Evolutionary conservation across 2,329 filamentous ascomycete genomes (phyloP), one percentile per base, ranked within the genome.

Genomic region (Thielaviopsis ethacetica): DNA sequence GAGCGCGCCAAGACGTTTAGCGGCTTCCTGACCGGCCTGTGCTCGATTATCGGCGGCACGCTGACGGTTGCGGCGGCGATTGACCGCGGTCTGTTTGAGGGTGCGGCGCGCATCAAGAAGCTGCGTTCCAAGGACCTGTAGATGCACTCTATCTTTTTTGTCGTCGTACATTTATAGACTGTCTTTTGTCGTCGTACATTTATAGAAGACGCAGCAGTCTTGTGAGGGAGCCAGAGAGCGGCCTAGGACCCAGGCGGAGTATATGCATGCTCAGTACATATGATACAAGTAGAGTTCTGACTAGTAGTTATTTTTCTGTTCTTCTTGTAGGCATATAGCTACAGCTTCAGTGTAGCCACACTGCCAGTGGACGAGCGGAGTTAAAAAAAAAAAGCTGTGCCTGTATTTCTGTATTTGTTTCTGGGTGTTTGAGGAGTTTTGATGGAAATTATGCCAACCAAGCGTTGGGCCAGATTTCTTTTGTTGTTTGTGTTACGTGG

Each of bases 51-150:
- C 56, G 93, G 93, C 62, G 93, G 93, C 65, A 98, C 93, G 0
- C 73, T 98, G 64, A 98, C 93, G 0, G 93, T 98, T 19, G 93
- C 93, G 12, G 93, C 94, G 5, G 93, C 93, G 4, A 76, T 98
- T 34, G 93, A 98, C 69, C 82, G 94, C 59, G 88, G 86, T 55
- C 72, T 97, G 62, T 98, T 96, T 66, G 93, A 98, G 72, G 93
- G 93, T 50, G 80, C 81, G 2, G 82, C 84, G 60, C 81, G 86
- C 68, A 76, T 97, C 63, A 95, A 86, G 80, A 98, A 98, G 79
- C 71, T 95, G 70, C 88, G 79, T 64, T 71, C 76, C 5, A 85
- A 85, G 72, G 81, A 80, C 63, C 67, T 81, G 62, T 83, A 70
- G 68, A 60, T 34, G 50, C 21, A 13, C 9, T 7, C 51, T 21